phyloP scores from a whole-genome alignment of 306 rosid species.

The Rosa multiflora region DNA sequence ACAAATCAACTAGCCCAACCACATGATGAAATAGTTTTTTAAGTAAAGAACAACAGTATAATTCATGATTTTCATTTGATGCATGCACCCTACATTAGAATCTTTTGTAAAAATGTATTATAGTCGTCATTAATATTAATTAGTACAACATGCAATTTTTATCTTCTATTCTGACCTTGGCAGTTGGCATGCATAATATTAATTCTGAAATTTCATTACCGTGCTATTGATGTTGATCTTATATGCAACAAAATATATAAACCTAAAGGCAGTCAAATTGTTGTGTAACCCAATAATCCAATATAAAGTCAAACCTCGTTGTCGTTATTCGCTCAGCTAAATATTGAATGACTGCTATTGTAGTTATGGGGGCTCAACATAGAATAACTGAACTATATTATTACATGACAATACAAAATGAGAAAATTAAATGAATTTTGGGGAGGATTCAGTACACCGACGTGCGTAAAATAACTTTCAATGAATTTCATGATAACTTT shows the following conservation, averaged over 20 bases:
- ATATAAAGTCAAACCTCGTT: neutral
- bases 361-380: neutral
- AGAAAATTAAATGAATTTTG: neutral
- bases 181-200: neutral
- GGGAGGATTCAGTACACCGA: no score
- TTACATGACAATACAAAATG: neutral
- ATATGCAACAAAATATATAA: neutral
- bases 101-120: no score
- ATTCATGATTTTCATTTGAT: neutral
- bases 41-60: no score
- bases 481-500: neutral
- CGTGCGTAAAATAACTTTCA: no score
- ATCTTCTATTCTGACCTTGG: conserved; percentile 1
- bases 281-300: neutral
- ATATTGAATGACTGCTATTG: neutral
- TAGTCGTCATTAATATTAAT: neutral
- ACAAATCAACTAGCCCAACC: no score
- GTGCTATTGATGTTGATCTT: neutral
- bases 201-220: neutral
- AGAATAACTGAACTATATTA: neutral
- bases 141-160: neutral
- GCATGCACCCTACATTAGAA: neutral
- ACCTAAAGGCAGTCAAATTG: neutral
- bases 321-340: conserved; percentile 2
- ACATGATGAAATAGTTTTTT: no score